Percentiles rank a stretch among this genome's conserved stretches.
phyloP scores from a whole-genome alignment of 345 rosid genomes.

The Hibiscus syriacus region DNA sequence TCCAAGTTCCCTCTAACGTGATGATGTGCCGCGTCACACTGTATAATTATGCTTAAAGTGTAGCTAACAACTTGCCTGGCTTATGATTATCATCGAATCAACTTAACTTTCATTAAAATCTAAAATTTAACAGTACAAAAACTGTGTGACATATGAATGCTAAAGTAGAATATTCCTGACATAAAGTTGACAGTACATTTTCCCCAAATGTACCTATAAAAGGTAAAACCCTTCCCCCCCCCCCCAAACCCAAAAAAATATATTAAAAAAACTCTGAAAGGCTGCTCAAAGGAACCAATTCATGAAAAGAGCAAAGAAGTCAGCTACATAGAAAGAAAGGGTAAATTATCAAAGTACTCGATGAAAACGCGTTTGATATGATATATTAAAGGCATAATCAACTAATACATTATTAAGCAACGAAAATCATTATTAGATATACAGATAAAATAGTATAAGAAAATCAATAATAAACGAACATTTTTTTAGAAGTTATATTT shows the following conservation, averaged over 20 bases:
- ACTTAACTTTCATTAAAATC: neutral
- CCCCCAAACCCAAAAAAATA: too few relatives aligned
- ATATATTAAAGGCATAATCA: neutral
- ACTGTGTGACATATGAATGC: neutral
- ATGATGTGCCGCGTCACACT: neutral
- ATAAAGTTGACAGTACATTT: neutral
- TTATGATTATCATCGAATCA: neutral
- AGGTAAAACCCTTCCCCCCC: neutral
- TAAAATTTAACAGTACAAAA: neutral
- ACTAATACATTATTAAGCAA: neutral
- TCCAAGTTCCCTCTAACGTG: neutral
- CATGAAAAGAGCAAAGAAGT: neutral
- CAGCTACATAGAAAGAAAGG: neutral
- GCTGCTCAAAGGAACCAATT: neutral
- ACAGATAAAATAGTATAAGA: neutral
- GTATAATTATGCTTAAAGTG: neutral
- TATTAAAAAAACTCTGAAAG: neutral
- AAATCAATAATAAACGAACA: neutral
- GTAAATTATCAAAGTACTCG: neutral
- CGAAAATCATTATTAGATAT: neutral
- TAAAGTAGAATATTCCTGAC: slow-evolving; percentile 4
- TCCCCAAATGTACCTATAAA: neutral
- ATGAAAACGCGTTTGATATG: neutral
- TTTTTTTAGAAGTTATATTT: too few relatives aligned
- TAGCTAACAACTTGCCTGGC: slow-evolving; percentile 2